Evolutionary conservation across 176 grass and related monocot genomes (phyloP).

Genomic region (Saccharum officinarum): DNA sequence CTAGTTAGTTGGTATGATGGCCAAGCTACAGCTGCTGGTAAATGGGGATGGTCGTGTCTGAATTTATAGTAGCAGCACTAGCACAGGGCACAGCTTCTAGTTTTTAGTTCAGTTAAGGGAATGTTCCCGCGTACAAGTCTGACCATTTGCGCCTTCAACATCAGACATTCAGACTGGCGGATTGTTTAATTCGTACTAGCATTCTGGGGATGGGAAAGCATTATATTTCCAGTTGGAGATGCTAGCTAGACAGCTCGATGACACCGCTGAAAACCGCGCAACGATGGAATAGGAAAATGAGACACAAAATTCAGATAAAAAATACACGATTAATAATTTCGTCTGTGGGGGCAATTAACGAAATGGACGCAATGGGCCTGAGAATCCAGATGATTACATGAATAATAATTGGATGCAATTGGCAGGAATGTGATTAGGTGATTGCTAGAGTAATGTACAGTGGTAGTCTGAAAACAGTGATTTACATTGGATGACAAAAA

Average conservation of each 20-base stretch:
- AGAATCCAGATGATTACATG: conserved; percentile 19
- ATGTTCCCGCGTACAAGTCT: conserved; percentile 52
- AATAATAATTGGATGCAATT: not conserved
- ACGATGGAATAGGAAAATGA: conserved; percentile 27
- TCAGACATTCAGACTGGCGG: not conserved
- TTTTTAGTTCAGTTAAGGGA: conserved; percentile 30
- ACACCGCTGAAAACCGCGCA: conserved; percentile 24
- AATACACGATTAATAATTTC: not conserved
- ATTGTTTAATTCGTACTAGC: conserved; percentile 28
- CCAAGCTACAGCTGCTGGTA: conserved; percentile 3
- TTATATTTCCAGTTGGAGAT: conserved; percentile 44
- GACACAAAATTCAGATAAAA: conserved; percentile 8
- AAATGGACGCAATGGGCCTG: conserved; percentile 5
- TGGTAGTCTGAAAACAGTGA: conserved; percentile 19
- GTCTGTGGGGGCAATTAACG: conserved; percentile 11
- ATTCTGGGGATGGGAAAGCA: not conserved
- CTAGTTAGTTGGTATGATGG: conserved; percentile 32
- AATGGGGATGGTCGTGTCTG: not conserved
- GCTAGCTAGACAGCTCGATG: conserved; percentile 26
- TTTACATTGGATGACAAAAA: conserved; percentile 22
- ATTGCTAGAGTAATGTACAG: conserved; percentile 27
- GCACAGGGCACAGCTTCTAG: not conserved
- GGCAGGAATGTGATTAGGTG: conserved; percentile 40
- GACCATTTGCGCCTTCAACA: conserved; percentile 38
- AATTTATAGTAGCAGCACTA: conserved; percentile 32